These are phyloP conservation scores for Vanrija sp. DNA, from an alignment of 1,284 basidiomycete genomes.

Conservation along the genomic window DNA sequence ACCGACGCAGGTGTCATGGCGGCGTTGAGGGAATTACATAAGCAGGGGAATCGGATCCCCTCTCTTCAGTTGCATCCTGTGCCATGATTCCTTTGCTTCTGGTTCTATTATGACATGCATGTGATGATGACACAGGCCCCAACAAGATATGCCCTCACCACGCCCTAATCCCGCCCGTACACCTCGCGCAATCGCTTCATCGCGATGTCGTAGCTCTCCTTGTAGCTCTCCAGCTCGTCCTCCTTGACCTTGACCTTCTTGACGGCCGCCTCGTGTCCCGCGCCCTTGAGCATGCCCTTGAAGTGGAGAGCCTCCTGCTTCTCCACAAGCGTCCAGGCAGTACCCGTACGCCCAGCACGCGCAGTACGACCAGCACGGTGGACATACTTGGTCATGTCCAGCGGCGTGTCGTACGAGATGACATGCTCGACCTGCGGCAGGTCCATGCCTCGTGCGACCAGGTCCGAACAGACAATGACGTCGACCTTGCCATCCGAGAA, in stretches of 20 bases:
- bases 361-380: conserved; percentile 94
- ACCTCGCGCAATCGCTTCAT: conserved; percentile 31
- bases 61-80: too few relatives aligned
- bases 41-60: too few relatives aligned
- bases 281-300: conserved; percentile 74
- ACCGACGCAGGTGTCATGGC: too few relatives aligned
- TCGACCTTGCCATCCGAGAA: conserved; percentile 80
- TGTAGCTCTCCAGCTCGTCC: conserved; percentile 59
- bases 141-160: not conserved
- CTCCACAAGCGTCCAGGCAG: conserved; percentile 92
- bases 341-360: conserved; percentile 76
- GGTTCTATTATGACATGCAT: too few relatives aligned
- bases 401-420: conserved; percentile 87
- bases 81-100: too few relatives aligned
- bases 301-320: conserved; percentile 93
- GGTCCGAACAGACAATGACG: conserved; percentile 92
- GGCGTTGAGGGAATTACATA: too few relatives aligned
- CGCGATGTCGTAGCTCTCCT: conserved; percentile 59
- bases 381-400: conserved; percentile 97
- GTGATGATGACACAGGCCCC: not conserved
- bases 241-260: conserved; percentile 68
- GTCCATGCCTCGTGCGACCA: conserved; percentile 96
- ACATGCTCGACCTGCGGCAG: conserved; percentile 87
- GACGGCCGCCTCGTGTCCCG: conserved; percentile 68
- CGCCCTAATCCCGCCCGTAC: conserved; percentile 20